A percentile compares a stretch with the other conserved stretches of the same genome.
These are phyloP conservation scores for Penicillium psychrosexuale DNA, from an alignment of 2,329 filamentous ascomycete species.

Conservation along the genomic window DNA sequence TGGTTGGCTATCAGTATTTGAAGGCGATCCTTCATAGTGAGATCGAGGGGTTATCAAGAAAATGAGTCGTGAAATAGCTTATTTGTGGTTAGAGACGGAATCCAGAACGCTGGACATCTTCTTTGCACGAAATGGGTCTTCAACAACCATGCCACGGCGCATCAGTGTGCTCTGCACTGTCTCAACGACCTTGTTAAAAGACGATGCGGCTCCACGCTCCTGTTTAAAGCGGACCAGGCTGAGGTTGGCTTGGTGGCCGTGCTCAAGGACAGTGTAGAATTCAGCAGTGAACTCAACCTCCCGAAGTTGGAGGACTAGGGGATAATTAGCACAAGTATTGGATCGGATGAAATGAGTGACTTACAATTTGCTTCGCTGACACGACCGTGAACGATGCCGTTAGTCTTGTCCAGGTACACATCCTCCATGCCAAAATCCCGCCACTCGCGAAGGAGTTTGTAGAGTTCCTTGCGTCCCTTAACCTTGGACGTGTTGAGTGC, in stretches of 20 bases:
- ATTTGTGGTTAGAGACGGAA: slow-evolving; percentile 16
- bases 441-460: slow-evolving; percentile 74
- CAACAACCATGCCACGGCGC: slow-evolving; percentile 63
- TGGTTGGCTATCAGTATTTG: not conserved
- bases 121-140: slow-evolving; percentile 63
- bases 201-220: slow-evolving; percentile 85
- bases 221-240: slow-evolving; percentile 84
- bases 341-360: slow-evolving; percentile 33
- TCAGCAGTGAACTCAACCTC: slow-evolving; percentile 85
- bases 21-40: not conserved
- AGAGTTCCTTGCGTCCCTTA: slow-evolving; percentile 74
- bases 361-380: slow-evolving; percentile 76
- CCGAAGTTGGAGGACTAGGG: slow-evolving; percentile 71
- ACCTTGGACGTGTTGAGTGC: slow-evolving; percentile 71
- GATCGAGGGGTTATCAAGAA: not conserved
- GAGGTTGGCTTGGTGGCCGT: slow-evolving; percentile 71
- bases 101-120: slow-evolving; percentile 58
- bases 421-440: slow-evolving; percentile 75
- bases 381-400: slow-evolving; percentile 74
- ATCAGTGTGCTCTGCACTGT: slow-evolving; percentile 68
- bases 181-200: slow-evolving; percentile 79
- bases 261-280: slow-evolving; percentile 84
- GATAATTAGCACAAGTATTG: slow-evolving; percentile 19
- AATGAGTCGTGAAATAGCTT: slow-evolving; percentile 1
- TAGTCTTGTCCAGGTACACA: slow-evolving; percentile 72